Base-by-base conservation (phyloP, 768 basidiomycete species). In the Pilatotrama ljubarskyi region DNA sequence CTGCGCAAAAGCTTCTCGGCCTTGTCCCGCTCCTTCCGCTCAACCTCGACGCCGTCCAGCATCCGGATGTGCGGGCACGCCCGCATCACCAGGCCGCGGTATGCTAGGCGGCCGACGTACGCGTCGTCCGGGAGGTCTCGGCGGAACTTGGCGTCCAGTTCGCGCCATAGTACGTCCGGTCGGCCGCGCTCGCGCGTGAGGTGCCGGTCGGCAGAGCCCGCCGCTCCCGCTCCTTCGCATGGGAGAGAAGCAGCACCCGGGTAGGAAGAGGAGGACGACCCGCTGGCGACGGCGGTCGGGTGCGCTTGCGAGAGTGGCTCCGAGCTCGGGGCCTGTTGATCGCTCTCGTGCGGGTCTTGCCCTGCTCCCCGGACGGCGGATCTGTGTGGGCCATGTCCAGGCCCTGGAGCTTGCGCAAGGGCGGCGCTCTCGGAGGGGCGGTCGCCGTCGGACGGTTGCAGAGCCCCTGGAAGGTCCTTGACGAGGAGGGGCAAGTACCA, bases 401-500 rank as follows among this genome's bases (percentile, higher is more conserved):
- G n/a, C 36, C 36, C 53, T 29, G 59, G 36, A 2, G 43, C 26
- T 24, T 37, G 42, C 1, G 37, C 25, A 15, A 53, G 37, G 11
- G 60, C 61, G 38, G 56, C 49, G 44, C 48, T 46, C 51, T 55
- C 64, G 41, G 65, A 46, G 63, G 60, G 64, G 25, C 63, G 52
- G 18, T 67, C 66, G 43, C 60, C 64, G 61, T 64, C 65, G 20
- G 83, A 84, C 32, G 87, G 85, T 68, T 87, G 85, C 67, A 87
- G 71, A 58, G 84, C 88, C 10, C 85, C 87, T 66, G 84, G 84
- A 52, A 83, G 77, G 66, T 87, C 85, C 65, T 82, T 79, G 58
- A 91, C 85, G 51, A 95, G 80, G 59, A 98, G 75, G 22, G 97
- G 94, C 35, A 97, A 80, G 74, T 99, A 98, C 90, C 93, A 96